Evolutionary conservation across 179 eudicot genomes (phyloP), one percentile per base, ranked within the genome.

Genomic region (Patellifolia procumbens): DNA sequence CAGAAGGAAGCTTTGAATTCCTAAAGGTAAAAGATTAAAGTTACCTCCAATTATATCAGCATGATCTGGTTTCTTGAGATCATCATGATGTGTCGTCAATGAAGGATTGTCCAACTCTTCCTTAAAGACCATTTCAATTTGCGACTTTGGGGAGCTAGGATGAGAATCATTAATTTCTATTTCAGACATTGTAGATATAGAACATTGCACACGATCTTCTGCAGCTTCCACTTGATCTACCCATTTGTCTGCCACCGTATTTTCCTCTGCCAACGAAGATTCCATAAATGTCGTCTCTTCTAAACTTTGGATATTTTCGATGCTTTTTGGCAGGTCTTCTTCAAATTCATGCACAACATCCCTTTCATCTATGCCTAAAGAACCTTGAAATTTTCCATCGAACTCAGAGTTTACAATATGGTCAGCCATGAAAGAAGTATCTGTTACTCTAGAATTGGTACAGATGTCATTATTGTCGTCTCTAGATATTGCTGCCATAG

Each of bases 61-160:
- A 62, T 78, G 80, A 77, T 80, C 84, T 52, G 83, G 72, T 48
- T 82, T 84, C 80, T 79, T 68, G 22, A 72, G 60, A 82, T 76
- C 86, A 76, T 75, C 77, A 46, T 71, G 75, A 63, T 65, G 60
- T 51, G 74, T 64, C 37, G 74, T 52, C 53, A 58, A 78, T 52
- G 80, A 75, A 80, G 85, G 75, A 74, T 88, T 88, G 74, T 72
- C 83, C 68, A 86, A 74, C 32, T 84, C 92, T 68, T 89, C 89
- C 24, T 68, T 68, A 56, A 86, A 81, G 48, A 65, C 83, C 77
- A 48, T 72, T 77, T 89, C 89, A 49, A 88, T 81, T 76, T 82
- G 88, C 64, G 91, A 88, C 70, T 85, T 84, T 11, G 88, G 84
- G 55, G 90, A 87, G 74, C 82, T 71, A 52, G 85, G 86, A 84